These are phyloP conservation scores for Ophiocordyceps camponoti-floridani DNA, from an alignment of 2,329 filamentous ascomycete genomes.

Conservation along the genomic window DNA sequence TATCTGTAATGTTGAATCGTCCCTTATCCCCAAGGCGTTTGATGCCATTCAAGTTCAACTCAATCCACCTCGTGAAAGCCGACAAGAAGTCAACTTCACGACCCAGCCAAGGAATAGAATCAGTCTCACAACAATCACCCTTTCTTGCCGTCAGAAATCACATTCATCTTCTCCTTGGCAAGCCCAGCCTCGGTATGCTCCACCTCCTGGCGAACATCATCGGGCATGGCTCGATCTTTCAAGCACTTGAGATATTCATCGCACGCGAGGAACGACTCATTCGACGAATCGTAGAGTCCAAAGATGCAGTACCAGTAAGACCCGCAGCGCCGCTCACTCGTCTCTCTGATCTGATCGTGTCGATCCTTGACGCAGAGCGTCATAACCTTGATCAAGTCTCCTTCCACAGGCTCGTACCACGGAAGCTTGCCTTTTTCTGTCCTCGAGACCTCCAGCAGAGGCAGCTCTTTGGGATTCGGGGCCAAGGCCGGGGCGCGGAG, in stretches of 20 bases:
- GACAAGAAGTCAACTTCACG: no score
- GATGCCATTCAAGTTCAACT: no score
- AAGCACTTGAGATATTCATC: not conserved
- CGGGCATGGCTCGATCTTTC: not conserved
- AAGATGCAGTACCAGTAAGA: not conserved
- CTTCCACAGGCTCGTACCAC: not conserved
- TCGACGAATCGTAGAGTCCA: not conserved
- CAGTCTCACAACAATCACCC: no score
- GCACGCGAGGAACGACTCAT: not conserved
- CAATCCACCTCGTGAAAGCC: no score
- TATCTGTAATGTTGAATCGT: no score
- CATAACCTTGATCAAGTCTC: not conserved
- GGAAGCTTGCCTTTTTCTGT: not conserved
- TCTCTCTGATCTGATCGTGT: not conserved
- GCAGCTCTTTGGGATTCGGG: not conserved
- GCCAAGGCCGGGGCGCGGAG: not conserved
- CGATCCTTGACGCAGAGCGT: not conserved
- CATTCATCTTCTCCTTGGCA: no score
- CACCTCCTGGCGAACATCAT: not conserved
- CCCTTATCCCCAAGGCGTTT: no score
- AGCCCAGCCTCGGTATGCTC: not conserved
- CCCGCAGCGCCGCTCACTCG: not conserved
- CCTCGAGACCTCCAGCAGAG: not conserved
- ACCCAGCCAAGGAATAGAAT: no score
- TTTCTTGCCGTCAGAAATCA: no score